Base-by-base conservation (phyloP, 345 rosid genomes). In the Odontarrhena argentea region DNA sequence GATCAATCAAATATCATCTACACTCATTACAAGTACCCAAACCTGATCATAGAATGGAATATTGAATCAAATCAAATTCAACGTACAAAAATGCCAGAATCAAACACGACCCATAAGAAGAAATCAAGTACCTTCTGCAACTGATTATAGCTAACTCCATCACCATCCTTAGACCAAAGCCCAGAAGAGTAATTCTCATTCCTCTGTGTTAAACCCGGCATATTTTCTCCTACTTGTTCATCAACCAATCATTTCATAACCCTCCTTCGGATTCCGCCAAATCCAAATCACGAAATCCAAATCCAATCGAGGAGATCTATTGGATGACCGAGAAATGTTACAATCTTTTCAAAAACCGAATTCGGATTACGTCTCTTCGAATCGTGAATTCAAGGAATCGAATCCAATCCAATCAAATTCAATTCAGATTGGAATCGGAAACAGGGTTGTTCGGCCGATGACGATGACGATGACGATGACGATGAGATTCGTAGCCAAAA, bases 141-240 rank as follows among this genome's bases (percentile, higher is more conserved):
- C 76, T 87, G 96, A 76, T 84, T 82, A 72, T 77, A 92, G 83
- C 83, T 67, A 73, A 92, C 77, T 66, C 80, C 98, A 36, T 81
- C 87, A 41, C 78, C 74, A 15, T 84, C 84, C 51, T 82, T 86
- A 45, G 91, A 84, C 98, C 96, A 87, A 80, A 87, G 82, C 34
- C 86, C 87, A 77, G 77, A 83, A 54, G 85, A 50, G 71, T 74
- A 85, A 68, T 80, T 86, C 48, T 88, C 91, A 79, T 81, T 79
- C 50, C 81, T 77, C 80, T 78, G 86, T 63, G 90, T 79, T 78
- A 89, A 78, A 83, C 92, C 92, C 25, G 96, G 95, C 95, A 92
- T 92, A 76, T 56, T 77, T 76, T 67, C 53, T 72, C 68, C 64
- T 61, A 9, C 71, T 1, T 68, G 58, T 60, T 80, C 80, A 73